These are phyloP conservation scores for Populus tremula DNA, from an alignment of 345 rosid genomes.

Conservation along the genomic window DNA sequence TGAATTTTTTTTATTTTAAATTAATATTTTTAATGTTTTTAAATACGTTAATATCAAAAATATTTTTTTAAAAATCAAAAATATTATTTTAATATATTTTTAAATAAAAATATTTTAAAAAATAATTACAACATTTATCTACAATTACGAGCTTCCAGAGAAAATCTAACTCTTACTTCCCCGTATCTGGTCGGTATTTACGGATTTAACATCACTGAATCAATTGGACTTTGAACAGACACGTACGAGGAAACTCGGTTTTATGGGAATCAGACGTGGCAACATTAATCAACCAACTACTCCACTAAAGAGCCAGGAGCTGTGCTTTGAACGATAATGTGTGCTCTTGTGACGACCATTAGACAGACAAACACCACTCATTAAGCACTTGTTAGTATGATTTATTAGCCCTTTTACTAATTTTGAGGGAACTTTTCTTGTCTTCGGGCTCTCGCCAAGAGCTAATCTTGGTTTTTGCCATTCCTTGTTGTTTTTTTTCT, in stretches of 20 bases:
- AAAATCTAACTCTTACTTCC: neutral
- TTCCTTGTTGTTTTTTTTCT: neutral
- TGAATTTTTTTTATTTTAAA: no score
- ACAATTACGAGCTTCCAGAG: neutral
- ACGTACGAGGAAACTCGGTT: conserved; percentile 44
- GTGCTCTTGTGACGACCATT: conserved; percentile 11
- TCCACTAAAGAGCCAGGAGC: conserved; percentile 38
- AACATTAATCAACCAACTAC: conserved; percentile 48
- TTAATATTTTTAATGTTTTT: no score
- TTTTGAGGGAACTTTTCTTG: conserved; percentile 35
- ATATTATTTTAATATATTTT: no score
- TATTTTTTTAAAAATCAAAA: no score
- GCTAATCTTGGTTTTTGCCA: conserved; percentile 20
- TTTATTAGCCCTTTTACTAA: conserved; percentile 22
- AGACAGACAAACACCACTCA: conserved; percentile 51
- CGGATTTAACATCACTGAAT: neutral
- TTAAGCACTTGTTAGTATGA: conserved; percentile 30
- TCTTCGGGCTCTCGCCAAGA: conserved; percentile 19
- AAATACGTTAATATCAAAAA: no score
- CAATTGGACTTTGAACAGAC: conserved; percentile 1
- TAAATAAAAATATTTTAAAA: no score
- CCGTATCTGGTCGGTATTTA: neutral
- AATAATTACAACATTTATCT: no score
- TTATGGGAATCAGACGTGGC: conserved; percentile 56
- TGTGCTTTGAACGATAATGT: conserved; percentile 13